phyloP scores from a whole-genome alignment of 768 basidiomycete genomes.

The Fibroporia radiculosa region DNA sequence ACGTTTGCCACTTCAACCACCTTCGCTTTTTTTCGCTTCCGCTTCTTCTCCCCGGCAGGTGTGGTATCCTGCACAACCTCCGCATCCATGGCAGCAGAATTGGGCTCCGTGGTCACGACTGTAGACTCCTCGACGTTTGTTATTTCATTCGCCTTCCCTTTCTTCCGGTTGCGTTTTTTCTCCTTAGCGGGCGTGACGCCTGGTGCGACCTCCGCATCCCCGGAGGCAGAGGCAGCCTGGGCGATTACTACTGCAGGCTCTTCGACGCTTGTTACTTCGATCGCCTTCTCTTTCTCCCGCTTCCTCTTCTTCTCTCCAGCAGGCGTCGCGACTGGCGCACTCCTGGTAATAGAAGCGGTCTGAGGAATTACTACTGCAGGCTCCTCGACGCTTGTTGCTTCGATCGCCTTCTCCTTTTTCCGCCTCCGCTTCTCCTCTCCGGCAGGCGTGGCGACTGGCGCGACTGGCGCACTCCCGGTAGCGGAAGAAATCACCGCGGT shows the following conservation, averaged over 20 bases:
- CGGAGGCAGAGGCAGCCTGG: too few relatives aligned
- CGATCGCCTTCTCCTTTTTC: background rate
- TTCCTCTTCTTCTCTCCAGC: background rate
- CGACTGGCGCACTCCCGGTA: background rate
- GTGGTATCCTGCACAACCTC: background rate
- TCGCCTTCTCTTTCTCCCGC: background rate
- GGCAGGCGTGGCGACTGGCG: background rate
- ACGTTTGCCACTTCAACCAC: too few relatives aligned
- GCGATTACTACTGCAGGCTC: too few relatives aligned
- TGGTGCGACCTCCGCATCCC: conserved; percentile 2
- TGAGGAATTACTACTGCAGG: background rate
- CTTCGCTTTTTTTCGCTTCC: conserved; percentile 9
- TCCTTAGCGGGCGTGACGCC: conserved; percentile 2
- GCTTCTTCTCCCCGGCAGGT: conserved; percentile 9
- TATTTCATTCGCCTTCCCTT: too few relatives aligned
- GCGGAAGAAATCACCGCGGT: background rate
- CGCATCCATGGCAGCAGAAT: background rate
- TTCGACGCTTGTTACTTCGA: background rate
- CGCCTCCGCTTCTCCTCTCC: background rate
- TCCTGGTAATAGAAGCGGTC: background rate
- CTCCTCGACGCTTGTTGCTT: background rate
- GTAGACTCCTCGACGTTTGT: background rate
- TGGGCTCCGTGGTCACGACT: background rate
- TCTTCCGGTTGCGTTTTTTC: conserved; percentile 6
- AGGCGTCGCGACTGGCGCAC: background rate